phyloP scores from a whole-genome alignment of 192 early-diverging fungal species.

The Nowakowskiella sp. region DNA sequence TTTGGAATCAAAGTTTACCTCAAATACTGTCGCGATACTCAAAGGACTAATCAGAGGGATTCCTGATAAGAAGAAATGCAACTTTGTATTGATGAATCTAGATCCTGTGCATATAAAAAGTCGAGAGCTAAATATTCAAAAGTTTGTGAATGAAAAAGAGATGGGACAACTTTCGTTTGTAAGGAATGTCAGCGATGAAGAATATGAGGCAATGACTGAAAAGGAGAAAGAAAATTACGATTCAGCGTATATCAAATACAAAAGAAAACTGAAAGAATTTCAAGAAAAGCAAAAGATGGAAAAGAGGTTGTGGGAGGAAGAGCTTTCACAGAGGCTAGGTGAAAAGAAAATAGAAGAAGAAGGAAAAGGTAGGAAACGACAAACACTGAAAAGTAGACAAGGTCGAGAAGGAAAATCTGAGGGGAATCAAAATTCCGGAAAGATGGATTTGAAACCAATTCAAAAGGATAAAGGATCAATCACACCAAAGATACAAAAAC shows the following conservation, averaged over 20 bases:
- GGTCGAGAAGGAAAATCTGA: constrained; percentile 7
- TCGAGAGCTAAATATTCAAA: constrained; percentile 26
- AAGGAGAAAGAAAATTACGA: constrained; percentile 42
- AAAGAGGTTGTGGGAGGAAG: constrained; percentile 41
- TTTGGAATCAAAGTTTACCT: constrained; percentile 39
- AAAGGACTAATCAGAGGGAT: constrained; percentile 26
- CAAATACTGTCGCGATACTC: constrained; percentile 19
- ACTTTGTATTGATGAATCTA: constrained; percentile 31
- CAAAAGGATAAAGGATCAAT: neutral
- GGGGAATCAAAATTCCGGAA: constrained; percentile 24
- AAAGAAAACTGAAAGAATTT: constrained; percentile 35
- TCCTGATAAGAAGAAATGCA: constrained; percentile 22
- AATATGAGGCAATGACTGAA: constrained; percentile 45
- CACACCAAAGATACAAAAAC: constrained; percentile 5
- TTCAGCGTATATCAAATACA: constrained; percentile 30
- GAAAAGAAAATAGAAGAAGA: constrained; percentile 50
- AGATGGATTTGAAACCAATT: constrained; percentile 8
- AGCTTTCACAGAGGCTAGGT: constrained; percentile 28
- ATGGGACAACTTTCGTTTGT: constrained; percentile 24
- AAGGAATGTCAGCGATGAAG: constrained; percentile 42
- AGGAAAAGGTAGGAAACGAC: constrained; percentile 18
- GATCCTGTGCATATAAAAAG: constrained; percentile 38
- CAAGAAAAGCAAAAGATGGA: constrained; percentile 41
- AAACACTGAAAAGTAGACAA: constrained; percentile 23
- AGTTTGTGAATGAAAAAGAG: constrained; percentile 30